phyloP scores from a whole-genome alignment of 2,329 filamentous ascomycete genomes.

The Fusarium sp. region DNA sequence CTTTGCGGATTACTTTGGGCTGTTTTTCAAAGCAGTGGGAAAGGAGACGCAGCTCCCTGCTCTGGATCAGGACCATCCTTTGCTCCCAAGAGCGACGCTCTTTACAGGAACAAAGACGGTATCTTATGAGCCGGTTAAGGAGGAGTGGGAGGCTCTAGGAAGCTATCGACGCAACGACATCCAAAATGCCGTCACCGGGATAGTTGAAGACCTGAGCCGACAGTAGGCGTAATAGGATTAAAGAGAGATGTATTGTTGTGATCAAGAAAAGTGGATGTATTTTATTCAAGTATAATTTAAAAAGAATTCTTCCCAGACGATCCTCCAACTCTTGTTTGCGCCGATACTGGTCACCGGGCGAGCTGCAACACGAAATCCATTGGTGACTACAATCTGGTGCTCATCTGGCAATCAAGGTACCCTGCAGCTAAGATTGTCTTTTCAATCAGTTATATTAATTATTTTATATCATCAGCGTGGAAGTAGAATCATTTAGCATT shows the following conservation, averaged over 20 bases:
- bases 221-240: background rate
- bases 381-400: no score
- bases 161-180: background rate
- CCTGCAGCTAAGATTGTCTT: no score
- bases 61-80: background rate
- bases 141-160: background rate
- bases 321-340: background rate
- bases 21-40: background rate
- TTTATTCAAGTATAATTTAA: background rate
- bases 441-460: background rate
- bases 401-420: no score
- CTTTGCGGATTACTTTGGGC: background rate
- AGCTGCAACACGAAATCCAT: no score
- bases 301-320: background rate
- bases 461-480: background rate
- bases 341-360: no score
- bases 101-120: background rate
- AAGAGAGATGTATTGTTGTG: background rate
- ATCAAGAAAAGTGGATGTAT: background rate
- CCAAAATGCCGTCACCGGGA: background rate
- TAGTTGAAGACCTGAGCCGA: background rate
- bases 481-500: background rate
- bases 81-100: background rate
- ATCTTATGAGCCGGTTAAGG: background rate
- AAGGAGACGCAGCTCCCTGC: background rate